Percentiles rank a stretch among this genome's conserved stretches.
phyloP scores from a whole-genome alignment of 2,329 filamentous ascomycete genomes.

The Aspergillaceae sp. region DNA sequence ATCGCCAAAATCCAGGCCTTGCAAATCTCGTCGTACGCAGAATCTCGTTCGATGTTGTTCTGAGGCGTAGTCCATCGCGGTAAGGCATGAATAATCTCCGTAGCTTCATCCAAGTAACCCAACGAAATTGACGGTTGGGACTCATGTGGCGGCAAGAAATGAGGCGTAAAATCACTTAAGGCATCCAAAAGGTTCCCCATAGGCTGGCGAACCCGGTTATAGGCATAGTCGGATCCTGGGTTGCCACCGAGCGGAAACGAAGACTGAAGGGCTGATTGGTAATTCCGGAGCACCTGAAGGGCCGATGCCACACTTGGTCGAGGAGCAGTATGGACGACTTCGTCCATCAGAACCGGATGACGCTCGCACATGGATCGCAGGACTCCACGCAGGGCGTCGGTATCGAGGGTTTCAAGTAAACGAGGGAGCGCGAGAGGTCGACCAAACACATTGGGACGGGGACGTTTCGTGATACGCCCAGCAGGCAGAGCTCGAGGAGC shows the following conservation, averaged over 20 bases:
- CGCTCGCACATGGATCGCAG: constrained; percentile 87
- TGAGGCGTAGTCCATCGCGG: constrained; percentile 85
- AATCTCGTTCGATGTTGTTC: constrained; percentile 87
- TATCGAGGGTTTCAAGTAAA: constrained; percentile 88
- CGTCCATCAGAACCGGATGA: constrained; percentile 74
- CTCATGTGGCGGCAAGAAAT: constrained; percentile 90
- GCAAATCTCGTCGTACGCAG: constrained; percentile 91
- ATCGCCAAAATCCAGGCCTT: constrained; percentile 90
- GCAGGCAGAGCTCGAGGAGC: constrained; percentile 59
- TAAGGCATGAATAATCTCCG: constrained; percentile 77
- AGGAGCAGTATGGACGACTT: constrained; percentile 75
- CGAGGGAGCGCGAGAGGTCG: constrained; percentile 60
- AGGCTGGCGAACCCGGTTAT: constrained; percentile 80
- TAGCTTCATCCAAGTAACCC: constrained; percentile 80
- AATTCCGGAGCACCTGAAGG: constrained; percentile 69
- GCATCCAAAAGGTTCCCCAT: constrained; percentile 77
- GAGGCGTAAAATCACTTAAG: constrained; percentile 85
- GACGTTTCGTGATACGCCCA: constrained; percentile 58
- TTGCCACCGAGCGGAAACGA: constrained; percentile 81
- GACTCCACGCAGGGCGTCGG: constrained; percentile 71
- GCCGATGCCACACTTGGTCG: constrained; percentile 77
- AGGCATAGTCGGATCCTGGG: constrained; percentile 81
- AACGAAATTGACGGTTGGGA: constrained; percentile 73
- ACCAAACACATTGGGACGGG: constrained; percentile 60
- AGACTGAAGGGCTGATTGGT: constrained; percentile 66